These are phyloP conservation scores for Sophora flavescens DNA, from an alignment of 306 rosid genomes.

Conservation along the genomic window DNA sequence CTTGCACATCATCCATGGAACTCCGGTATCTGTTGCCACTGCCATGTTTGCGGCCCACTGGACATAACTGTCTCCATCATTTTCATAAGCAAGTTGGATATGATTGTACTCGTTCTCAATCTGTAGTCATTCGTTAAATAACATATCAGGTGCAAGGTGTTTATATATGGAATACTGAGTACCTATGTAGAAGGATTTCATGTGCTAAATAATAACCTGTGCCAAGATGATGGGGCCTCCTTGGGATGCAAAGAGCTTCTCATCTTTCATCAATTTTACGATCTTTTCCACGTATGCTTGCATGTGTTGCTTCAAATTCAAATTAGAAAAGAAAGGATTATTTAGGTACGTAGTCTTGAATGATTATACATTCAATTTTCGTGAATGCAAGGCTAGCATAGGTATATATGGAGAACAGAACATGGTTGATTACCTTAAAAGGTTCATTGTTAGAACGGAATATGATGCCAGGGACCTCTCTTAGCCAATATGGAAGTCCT, in stretches of 20 bases:
- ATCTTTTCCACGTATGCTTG: conserved; percentile 59
- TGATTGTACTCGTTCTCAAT: conserved; percentile 93
- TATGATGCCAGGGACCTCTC: conserved; percentile 68
- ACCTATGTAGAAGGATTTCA: not conserved
- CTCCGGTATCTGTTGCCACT: conserved; percentile 50
- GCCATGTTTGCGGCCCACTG: conserved; percentile 92
- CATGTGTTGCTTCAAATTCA: conserved; percentile 66
- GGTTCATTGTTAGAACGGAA: conserved; percentile 78
- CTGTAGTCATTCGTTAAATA: conserved; percentile 41
- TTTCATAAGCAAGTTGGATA: conserved; percentile 72
- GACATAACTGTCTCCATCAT: conserved; percentile 64
- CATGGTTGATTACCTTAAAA: conserved; percentile 61
- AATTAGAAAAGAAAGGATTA: not conserved
- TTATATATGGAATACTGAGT: not conserved
- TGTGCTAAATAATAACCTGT: conserved; percentile 56
- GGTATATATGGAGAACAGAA: not conserved
- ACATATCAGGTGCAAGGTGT: not conserved
- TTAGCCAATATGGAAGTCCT: conserved; percentile 96
- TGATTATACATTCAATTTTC: not conserved
- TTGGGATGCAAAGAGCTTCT: conserved; percentile 75
- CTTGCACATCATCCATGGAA: conserved; percentile 99
- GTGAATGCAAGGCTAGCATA: not conserved
- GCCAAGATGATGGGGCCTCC: conserved; percentile 94
- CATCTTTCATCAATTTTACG: conserved; percentile 63
- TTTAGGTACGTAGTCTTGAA: not conserved